A percentile compares a stretch with the other conserved stretches of the same genome.
These are phyloP conservation scores for Oryza australiensis DNA, from an alignment of 176 grass and related monocot genomes.

Conservation along the genomic window DNA sequence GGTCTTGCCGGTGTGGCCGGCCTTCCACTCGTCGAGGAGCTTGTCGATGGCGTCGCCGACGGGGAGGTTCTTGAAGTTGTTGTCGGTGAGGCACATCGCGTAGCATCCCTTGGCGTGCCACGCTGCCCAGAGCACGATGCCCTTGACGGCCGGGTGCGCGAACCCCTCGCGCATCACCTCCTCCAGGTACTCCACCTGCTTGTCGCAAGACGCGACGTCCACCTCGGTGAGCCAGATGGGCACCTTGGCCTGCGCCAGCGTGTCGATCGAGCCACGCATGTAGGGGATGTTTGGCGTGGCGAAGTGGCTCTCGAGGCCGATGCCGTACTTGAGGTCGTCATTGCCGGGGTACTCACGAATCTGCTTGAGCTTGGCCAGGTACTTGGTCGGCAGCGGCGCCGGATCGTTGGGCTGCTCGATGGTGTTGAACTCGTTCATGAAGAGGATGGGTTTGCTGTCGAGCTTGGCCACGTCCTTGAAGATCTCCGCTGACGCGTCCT, in stretches of 20 bases:
- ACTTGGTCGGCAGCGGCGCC: slow-evolving; percentile 49
- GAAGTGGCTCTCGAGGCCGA: slow-evolving; percentile 79
- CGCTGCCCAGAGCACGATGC: slow-evolving; percentile 66
- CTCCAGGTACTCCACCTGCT: slow-evolving; percentile 60
- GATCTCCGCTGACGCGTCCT: slow-evolving; percentile 42
- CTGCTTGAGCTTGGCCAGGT: slow-evolving; percentile 56
- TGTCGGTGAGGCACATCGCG: slow-evolving; percentile 74
- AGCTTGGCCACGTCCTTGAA: slow-evolving; percentile 49
- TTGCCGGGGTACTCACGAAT: slow-evolving; percentile 44
- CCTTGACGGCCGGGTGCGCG: slow-evolving; percentile 56
- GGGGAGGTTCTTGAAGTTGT: slow-evolving; percentile 65
- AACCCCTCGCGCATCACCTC: slow-evolving; percentile 69
- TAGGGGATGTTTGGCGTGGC: slow-evolving; percentile 60
- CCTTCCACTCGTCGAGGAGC: slow-evolving; percentile 56
- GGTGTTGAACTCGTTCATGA: slow-evolving; percentile 85
- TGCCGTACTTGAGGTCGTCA: slow-evolving; percentile 37
- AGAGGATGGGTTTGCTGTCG: slow-evolving; percentile 44
- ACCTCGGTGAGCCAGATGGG: slow-evolving; percentile 93
- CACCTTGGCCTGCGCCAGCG: slow-evolving; percentile 49
- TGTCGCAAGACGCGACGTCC: slow-evolving; percentile 43
- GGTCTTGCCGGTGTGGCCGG: slow-evolving; percentile 30
- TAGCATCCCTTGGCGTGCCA: slow-evolving; percentile 66
- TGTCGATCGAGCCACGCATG: slow-evolving; percentile 69
- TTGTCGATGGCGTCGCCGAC: slow-evolving; percentile 57
- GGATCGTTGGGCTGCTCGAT: slow-evolving; percentile 54